These are phyloP conservation scores for Oxalis stricta DNA, from an alignment of 441 rosid genomes.

Conservation along the genomic window DNA sequence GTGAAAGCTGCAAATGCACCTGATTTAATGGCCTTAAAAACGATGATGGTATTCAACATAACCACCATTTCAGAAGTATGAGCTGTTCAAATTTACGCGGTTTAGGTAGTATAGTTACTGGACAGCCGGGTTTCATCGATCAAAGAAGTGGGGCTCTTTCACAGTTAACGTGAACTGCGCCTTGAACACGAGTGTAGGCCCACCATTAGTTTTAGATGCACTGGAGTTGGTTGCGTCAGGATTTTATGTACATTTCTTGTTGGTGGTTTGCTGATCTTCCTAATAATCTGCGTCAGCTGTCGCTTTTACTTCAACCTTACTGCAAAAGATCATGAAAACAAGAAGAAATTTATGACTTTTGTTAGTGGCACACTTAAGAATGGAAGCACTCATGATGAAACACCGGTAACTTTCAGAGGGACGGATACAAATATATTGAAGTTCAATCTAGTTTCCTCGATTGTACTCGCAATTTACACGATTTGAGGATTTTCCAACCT, in stretches of 20 bases:
- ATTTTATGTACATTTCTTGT: constrained; percentile 60
- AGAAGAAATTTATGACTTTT: constrained; percentile 49
- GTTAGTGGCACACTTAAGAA: constrained; percentile 69
- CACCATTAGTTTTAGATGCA: constrained; percentile 67
- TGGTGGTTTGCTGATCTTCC: constrained; percentile 89
- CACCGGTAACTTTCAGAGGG: constrained; percentile 84
- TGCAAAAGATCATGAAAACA: constrained; percentile 30
- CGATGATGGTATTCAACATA: constrained; percentile 71
- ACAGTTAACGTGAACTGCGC: constrained; percentile 40
- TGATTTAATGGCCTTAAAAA: constrained; percentile 55
- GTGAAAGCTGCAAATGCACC: constrained; percentile 74
- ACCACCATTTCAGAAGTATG: constrained; percentile 84
- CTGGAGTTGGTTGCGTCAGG: constrained; percentile 40
- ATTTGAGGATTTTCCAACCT: constrained; percentile 77
- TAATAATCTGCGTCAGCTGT: constrained; percentile 65
- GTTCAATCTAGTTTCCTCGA: constrained; percentile 81
- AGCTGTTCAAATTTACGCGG: constrained; percentile 66
- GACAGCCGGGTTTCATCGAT: constrained; percentile 57
- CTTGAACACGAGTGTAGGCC: constrained; percentile 68
- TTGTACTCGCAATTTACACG: constrained; percentile 48
- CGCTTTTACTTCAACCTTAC: constrained; percentile 74
- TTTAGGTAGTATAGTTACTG: constrained; percentile 45
- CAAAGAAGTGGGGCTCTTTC: constrained; percentile 37
- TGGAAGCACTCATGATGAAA: constrained; percentile 44
- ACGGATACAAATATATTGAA: constrained; percentile 45